These are phyloP conservation scores for Podaxis sp. DNA, from an alignment of 768 basidiomycete genomes.

Conservation along the genomic window DNA sequence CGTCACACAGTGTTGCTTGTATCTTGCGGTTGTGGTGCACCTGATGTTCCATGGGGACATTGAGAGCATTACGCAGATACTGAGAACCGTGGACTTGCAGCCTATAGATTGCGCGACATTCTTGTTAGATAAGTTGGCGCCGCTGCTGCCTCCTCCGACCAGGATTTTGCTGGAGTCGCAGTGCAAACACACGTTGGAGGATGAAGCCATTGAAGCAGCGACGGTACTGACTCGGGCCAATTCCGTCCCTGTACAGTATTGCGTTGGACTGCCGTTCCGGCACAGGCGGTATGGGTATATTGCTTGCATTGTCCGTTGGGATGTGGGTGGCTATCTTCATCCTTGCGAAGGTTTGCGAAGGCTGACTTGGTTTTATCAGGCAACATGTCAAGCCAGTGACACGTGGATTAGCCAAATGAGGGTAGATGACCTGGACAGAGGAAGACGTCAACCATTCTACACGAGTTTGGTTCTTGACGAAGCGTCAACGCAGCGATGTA, in stretches of 20 bases:
- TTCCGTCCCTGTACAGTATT: slow-evolving; percentile 32
- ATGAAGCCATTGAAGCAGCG: slow-evolving; percentile 27
- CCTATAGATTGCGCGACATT: slow-evolving; percentile 46
- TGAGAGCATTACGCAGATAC: slow-evolving; percentile 31
- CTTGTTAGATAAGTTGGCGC: slow-evolving; percentile 36
- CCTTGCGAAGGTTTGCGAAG: neutral
- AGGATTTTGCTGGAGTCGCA: slow-evolving; percentile 27
- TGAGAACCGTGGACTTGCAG: slow-evolving; percentile 31
- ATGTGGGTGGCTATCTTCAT: slow-evolving; percentile 31
- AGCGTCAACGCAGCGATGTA: slow-evolving; percentile 39
- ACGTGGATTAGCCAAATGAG: slow-evolving; percentile 45
- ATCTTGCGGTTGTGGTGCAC: slow-evolving; percentile 35
- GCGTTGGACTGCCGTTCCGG: slow-evolving; percentile 49
- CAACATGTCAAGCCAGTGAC: slow-evolving; percentile 38
- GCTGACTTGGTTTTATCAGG: slow-evolving; percentile 19
- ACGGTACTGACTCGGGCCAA: neutral
- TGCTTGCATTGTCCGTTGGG: slow-evolving; percentile 50
- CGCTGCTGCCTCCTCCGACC: slow-evolving; percentile 26
- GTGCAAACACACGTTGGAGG: slow-evolving; percentile 30
- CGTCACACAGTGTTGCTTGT: slow-evolving; percentile 31
- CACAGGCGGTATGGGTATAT: slow-evolving; percentile 39
- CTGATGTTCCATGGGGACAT: slow-evolving; percentile 35
- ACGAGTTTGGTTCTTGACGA: slow-evolving; percentile 27
- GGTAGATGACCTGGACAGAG: slow-evolving; percentile 37
- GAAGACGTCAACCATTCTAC: slow-evolving; percentile 53